A percentile compares a stretch with the other conserved stretches of the same genome.
phyloP scores from a whole-genome alignment of 805 yeast species.

The Torulaspora franciscae region DNA sequence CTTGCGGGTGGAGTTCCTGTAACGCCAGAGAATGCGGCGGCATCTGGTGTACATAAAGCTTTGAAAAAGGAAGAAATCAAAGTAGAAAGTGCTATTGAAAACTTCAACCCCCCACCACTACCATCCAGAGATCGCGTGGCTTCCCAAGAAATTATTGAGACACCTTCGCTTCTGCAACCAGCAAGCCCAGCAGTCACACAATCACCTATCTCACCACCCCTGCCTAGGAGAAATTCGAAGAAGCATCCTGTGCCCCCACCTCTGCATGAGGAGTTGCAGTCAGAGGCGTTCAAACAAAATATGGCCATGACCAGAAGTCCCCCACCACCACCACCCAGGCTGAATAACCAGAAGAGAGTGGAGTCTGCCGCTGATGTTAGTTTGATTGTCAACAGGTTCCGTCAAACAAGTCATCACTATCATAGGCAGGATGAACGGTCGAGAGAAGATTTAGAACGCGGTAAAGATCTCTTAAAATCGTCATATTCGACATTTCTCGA shows the following conservation, averaged over 20 bases:
- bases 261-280: constrained; percentile 28
- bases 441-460: constrained; percentile 47
- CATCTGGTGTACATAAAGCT: constrained; percentile 1
- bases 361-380: constrained; percentile 45
- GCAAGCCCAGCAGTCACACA: constrained; percentile 8
- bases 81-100: constrained; percentile 11
- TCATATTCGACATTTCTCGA: constrained; percentile 25
- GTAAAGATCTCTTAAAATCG: constrained; percentile 42
- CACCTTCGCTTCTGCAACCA: constrained; percentile 1
- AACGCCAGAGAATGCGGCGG: neutral
- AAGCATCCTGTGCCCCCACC: constrained; percentile 32
- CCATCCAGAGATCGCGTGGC: constrained; percentile 27
- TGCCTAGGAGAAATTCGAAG: constrained; percentile 22
- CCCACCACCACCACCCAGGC: constrained; percentile 18
- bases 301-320: constrained; percentile 26
- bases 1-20: neutral
- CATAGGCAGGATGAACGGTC: constrained; percentile 46
- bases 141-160: neutral
- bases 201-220: constrained; percentile 37
- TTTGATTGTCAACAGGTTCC: constrained; percentile 55
- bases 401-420: constrained; percentile 50
- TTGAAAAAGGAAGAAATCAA: constrained; percentile 3
- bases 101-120: constrained; percentile 22
- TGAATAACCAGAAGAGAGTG: constrained; percentile 19
- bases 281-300: constrained; percentile 26